phyloP scores from a whole-genome alignment of 2,329 filamentous ascomycete genomes.

The Trichoderma guizhouense region DNA sequence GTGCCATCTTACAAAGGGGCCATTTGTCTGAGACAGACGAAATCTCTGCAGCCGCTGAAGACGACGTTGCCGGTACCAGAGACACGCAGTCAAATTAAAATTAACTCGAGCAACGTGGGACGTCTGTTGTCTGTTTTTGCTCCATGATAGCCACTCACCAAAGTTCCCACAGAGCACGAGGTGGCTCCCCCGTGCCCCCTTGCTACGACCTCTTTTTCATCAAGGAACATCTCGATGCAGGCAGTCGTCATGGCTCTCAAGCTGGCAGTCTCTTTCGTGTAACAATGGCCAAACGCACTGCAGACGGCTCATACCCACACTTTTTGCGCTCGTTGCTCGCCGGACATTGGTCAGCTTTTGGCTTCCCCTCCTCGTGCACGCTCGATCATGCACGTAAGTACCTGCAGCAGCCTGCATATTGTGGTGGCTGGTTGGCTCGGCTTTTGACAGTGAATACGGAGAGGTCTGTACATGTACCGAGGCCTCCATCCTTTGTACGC shows the following conservation, averaged over 20 bases:
- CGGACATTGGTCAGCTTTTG: slow-evolving; percentile 3
- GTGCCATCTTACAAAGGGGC: background rate
- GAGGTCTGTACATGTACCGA: background rate
- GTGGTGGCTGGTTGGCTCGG: slow-evolving; percentile 5
- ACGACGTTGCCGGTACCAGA: background rate
- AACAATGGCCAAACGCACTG: background rate
- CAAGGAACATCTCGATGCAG: background rate
- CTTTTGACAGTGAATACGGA: background rate
- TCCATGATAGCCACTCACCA: background rate
- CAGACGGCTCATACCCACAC: slow-evolving; percentile 6
- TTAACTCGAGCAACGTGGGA: background rate
- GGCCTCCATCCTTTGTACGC: background rate
- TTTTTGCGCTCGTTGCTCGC: background rate
- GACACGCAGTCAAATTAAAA: background rate
- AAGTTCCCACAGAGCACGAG: background rate
- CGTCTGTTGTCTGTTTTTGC: background rate
- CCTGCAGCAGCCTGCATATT: slow-evolving; percentile 15
- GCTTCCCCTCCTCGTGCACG: background rate
- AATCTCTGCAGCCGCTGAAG: background rate
- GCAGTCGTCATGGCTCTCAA: background rate
- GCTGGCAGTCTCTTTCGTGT: background rate
- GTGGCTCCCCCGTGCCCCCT: background rate
- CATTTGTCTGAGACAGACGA: slow-evolving; percentile 2
- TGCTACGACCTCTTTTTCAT: background rate
- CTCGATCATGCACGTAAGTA: slow-evolving; percentile 17